Evolutionary conservation across 148 eudicot species (phyloP).

Genomic region (Rhododendron kiyosumense): DNA sequence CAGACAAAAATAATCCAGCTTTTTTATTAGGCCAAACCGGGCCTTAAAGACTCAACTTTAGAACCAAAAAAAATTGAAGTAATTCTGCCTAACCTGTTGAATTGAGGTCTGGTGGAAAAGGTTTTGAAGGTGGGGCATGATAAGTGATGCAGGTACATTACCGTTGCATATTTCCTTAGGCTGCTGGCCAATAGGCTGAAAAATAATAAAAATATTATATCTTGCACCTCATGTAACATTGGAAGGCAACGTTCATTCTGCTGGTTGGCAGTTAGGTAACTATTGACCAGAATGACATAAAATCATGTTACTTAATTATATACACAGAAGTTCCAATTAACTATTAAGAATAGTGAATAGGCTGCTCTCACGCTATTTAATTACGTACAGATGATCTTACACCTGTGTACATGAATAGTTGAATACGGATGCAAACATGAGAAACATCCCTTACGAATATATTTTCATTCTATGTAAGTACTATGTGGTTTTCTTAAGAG

Average conservation of each 20-base stretch:
- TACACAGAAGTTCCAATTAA: background rate
- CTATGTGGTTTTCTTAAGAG: background rate
- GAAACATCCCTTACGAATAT: background rate
- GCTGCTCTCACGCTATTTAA: background rate
- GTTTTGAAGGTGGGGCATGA: conserved; percentile 88
- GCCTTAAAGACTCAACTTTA: background rate
- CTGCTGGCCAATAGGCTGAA: conserved; percentile 52
- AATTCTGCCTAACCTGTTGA: conserved; percentile 59
- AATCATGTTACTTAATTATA: background rate
- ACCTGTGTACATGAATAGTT: background rate
- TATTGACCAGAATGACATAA: background rate
- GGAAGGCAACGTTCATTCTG: background rate
- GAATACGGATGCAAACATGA: background rate
- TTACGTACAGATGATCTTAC: background rate
- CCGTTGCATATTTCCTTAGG: conserved; percentile 46
- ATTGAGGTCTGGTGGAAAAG: conserved; percentile 81
- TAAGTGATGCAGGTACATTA: conserved; percentile 52
- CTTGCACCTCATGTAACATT: background rate
- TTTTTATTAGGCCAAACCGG: background rate
- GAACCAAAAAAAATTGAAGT: background rate
- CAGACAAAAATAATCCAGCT: background rate
- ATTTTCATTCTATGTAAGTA: background rate
- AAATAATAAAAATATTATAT: background rate
- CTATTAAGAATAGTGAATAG: background rate
- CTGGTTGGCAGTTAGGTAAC: background rate